phyloP scores from a whole-genome alignment of 2,329 filamentous ascomycete species.

The Trichoderma sp. region DNA sequence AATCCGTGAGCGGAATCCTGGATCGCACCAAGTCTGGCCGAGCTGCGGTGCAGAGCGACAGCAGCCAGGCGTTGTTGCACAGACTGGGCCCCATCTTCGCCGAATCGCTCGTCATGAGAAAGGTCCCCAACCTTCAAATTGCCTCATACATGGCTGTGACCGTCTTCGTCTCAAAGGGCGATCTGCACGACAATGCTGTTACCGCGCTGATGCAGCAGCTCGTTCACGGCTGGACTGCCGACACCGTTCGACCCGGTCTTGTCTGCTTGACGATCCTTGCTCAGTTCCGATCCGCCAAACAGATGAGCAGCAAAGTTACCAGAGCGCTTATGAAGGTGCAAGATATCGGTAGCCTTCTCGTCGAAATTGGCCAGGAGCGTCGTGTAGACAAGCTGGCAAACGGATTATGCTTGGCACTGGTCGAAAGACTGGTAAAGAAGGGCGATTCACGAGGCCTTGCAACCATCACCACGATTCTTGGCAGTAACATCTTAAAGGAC shows the following conservation, averaged over 20 bases:
- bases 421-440: conserved; percentile 60
- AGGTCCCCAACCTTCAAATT: conserved; percentile 74
- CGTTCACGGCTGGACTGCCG: conserved; percentile 69
- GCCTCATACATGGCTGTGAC: conserved; percentile 90
- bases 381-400: conserved; percentile 69
- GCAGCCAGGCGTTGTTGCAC: conserved; percentile 74
- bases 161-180: conserved; percentile 79
- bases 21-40: conserved; percentile 75
- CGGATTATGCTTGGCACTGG: conserved; percentile 65
- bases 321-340: conserved; percentile 65
- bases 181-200: conserved; percentile 75
- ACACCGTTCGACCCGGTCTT: conserved; percentile 70
- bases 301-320: conserved; percentile 66
- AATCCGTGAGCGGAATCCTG: conserved; percentile 79
- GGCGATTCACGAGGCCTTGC: conserved; percentile 55
- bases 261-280: conserved; percentile 79
- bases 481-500: conserved; percentile 58
- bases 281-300: conserved; percentile 69
- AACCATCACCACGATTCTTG: conserved; percentile 60
- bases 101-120: conserved; percentile 71
- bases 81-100: conserved; percentile 67
- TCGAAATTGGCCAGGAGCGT: conserved; percentile 61
- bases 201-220: conserved; percentile 88
- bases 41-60: conserved; percentile 70
- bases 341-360: conserved; percentile 57